phyloP scores from a whole-genome alignment of 208 protist genomes.

The Porcisia deanei region DNA sequence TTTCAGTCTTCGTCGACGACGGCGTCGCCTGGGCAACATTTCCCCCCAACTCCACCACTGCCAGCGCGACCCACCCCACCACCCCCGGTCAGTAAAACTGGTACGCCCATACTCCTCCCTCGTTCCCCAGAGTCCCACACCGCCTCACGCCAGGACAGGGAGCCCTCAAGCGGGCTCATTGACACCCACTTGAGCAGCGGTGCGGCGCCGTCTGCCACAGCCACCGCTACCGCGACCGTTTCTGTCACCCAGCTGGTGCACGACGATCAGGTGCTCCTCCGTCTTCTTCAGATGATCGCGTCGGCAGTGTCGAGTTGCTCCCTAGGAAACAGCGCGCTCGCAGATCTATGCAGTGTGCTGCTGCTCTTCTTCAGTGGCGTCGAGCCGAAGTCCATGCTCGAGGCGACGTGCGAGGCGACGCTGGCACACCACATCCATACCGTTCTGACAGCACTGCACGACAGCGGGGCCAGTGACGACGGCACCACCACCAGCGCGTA shows the following conservation, averaged over 20 bases:
- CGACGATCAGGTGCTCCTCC: constrained; percentile 67
- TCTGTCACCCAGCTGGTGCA: constrained; percentile 13
- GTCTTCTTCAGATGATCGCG: constrained; percentile 61
- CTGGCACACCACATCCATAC: constrained; percentile 60
- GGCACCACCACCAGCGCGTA: background rate
- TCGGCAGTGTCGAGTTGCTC: constrained; percentile 55
- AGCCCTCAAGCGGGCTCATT: background rate
- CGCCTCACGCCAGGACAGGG: background rate
- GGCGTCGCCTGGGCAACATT: background rate
- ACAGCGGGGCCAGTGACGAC: constrained; percentile 9
- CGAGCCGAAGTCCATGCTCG: constrained; percentile 48
- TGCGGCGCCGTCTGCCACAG: background rate
- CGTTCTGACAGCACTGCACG: constrained; percentile 31
- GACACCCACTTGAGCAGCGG: background rate
- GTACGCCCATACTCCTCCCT: background rate
- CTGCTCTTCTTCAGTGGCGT: constrained; percentile 57
- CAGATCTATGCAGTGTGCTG: constrained; percentile 57
- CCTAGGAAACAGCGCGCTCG: constrained; percentile 35
- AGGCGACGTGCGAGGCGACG: constrained; percentile 67
- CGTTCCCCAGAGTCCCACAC: background rate
- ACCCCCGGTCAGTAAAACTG: too few species aligned
- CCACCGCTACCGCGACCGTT: background rate
- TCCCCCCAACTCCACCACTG: background rate
- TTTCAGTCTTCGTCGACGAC: constrained; percentile 5
- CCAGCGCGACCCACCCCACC: background rate